Percentiles rank a stretch among this genome's conserved stretches.
phyloP scores from a whole-genome alignment of 2,329 filamentous ascomycete species.

The Pezicula rhizophila region DNA sequence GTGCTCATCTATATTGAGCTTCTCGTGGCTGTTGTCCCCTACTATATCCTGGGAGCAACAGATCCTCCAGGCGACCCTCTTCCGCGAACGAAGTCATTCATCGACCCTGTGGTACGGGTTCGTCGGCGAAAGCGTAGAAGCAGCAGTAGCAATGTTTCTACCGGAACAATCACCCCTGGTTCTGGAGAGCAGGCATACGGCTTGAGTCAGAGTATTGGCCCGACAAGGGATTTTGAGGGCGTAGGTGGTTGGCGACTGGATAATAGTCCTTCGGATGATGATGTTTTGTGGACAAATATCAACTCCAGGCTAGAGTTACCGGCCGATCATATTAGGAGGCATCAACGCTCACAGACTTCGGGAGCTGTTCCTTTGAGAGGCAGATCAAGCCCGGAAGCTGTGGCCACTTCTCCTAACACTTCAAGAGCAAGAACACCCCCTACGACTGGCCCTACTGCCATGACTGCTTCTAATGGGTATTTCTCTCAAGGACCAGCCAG shows the following conservation, averaged over 20 bases:
- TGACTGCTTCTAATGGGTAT: constrained; percentile 11
- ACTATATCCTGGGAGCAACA: constrained; percentile 37
- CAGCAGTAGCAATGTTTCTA: constrained; percentile 28
- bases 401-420: constrained; percentile 38
- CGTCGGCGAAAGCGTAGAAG: constrained; percentile 20
- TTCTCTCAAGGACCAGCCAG: constrained; percentile 13
- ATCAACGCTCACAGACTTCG: constrained; percentile 35
- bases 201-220: constrained; percentile 41
- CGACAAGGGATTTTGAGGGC: constrained; percentile 53
- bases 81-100: constrained; percentile 4
- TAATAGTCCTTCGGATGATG: constrained; percentile 29
- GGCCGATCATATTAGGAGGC: constrained; percentile 33
- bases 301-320: constrained; percentile 46
- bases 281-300: constrained; percentile 42
- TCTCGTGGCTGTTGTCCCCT: constrained; percentile 49
- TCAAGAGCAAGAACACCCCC: constrained; percentile 45
- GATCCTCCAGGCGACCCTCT: neutral
- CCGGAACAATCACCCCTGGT: constrained; percentile 17
- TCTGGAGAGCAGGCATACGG: constrained; percentile 28
- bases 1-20: constrained; percentile 59
- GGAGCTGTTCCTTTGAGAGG: constrained; percentile 15
- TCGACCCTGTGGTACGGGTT: constrained; percentile 1
- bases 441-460: constrained; percentile 2
- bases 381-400: constrained; percentile 25
- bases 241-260: constrained; percentile 51